Evolutionary conservation across 148 eudicot genomes (phyloP).

Genomic region (Spergularia bocconei): DNA sequence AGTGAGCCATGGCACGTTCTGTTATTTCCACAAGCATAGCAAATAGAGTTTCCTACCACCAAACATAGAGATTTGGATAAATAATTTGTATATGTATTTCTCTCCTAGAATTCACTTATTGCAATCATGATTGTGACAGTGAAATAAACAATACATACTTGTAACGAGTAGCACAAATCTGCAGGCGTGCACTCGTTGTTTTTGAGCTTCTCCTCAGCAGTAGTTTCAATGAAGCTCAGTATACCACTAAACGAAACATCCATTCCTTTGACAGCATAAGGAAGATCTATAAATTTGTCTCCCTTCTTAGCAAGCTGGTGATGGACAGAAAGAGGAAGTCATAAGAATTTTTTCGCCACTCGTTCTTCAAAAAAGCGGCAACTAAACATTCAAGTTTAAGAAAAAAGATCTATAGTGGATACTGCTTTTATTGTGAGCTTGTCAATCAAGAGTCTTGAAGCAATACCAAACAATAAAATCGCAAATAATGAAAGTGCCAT

Average conservation of each 20-base stretch:
- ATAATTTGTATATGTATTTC: not conserved
- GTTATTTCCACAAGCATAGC: constrained; percentile 99
- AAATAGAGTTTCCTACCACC: constrained; percentile 74
- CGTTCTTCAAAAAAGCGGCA: no score
- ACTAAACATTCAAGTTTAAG: not conserved
- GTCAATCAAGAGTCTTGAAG: not conserved
- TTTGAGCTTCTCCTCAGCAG: constrained; percentile 84
- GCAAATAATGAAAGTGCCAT: no score
- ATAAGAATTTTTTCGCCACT: no score
- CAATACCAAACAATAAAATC: not conserved
- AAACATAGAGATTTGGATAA: not conserved
- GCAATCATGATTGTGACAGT: not conserved
- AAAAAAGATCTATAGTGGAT: not conserved
- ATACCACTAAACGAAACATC: constrained; percentile 97
- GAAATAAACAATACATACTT: constrained; percentile 40
- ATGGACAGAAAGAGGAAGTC: constrained; percentile 7
- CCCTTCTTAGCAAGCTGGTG: constrained; percentile 94
- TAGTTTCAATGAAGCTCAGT: constrained; percentile 79
- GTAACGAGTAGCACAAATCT: constrained; percentile 91
- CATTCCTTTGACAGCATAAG: constrained; percentile 97
- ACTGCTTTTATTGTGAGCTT: no score
- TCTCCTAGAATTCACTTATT: not conserved
- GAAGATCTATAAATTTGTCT: constrained; percentile 82
- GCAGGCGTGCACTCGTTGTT: constrained; percentile 91
- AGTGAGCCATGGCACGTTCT: constrained; percentile 97